phyloP scores from a whole-genome alignment of 257 asterid genomes.

The Nicotiana tabacum region DNA sequence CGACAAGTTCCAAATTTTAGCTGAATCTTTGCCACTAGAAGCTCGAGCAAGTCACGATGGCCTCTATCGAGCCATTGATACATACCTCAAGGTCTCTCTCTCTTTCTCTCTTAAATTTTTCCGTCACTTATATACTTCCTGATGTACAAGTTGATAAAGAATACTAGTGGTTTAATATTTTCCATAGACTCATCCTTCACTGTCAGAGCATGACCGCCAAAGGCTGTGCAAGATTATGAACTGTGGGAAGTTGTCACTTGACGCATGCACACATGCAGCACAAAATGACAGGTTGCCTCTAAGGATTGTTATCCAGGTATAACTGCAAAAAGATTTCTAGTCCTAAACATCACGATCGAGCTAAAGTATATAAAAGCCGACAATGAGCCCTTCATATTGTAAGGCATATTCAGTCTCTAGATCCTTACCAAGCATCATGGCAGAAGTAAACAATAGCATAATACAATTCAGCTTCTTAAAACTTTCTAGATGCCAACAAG shows the following conservation, averaged over 20 bases:
- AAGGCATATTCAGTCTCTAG: too few relatives aligned
- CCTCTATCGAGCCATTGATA: slow-evolving; percentile 76
- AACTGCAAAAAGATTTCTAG: neutral
- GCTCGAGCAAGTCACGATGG: slow-evolving; percentile 68
- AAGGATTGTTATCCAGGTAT: slow-evolving; percentile 77
- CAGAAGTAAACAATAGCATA: too few relatives aligned
- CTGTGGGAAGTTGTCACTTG: slow-evolving; percentile 72
- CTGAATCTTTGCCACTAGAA: slow-evolving; percentile 63
- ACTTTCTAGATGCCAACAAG: neutral
- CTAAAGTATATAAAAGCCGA: too few relatives aligned
- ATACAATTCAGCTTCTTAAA: neutral
- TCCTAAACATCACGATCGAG: too few relatives aligned
- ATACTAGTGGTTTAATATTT: neutral
- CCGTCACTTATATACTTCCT: neutral
- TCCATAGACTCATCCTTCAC: slow-evolving; percentile 58
- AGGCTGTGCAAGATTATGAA: slow-evolving; percentile 74
- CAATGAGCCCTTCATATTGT: too few relatives aligned
- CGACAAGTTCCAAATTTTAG: slow-evolving; percentile 54
- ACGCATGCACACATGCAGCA: slow-evolving; percentile 83
- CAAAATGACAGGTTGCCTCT: slow-evolving; percentile 85
- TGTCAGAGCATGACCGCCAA: slow-evolving; percentile 69
- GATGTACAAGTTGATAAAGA: neutral
- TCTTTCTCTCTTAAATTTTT: neutral
- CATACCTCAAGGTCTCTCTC: slow-evolving; percentile 57
- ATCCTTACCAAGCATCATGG: too few relatives aligned